These are phyloP conservation scores for Scheffersomyces insectosa DNA, from an alignment of 1,139 yeast species.

Conservation along the genomic window DNA sequence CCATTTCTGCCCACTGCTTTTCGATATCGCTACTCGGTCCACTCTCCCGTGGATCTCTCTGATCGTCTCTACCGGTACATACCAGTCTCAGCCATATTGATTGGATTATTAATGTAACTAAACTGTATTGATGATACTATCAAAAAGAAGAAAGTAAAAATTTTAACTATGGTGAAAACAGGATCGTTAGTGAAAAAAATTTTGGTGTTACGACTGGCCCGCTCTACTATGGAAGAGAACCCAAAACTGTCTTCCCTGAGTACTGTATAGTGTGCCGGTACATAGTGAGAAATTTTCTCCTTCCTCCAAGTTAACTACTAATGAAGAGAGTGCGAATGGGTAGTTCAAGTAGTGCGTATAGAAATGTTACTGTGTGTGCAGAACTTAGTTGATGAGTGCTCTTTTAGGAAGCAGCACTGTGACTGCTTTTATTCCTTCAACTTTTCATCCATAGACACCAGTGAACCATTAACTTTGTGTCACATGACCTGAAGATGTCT, in stretches of 20 bases:
- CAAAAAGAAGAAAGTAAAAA: conserved; percentile 5
- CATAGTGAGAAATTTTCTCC: too few relatives aligned
- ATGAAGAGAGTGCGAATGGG: too few relatives aligned
- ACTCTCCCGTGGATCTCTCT: neutral
- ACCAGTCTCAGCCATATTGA: conserved; percentile 51
- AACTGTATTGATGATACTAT: conserved; percentile 2
- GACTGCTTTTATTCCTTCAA: conserved; percentile 15
- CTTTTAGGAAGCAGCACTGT: conserved; percentile 6
- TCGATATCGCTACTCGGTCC: neutral
- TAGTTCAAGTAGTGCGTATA: too few relatives aligned
- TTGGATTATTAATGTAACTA: conserved; percentile 11
- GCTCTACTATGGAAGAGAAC: too few relatives aligned
- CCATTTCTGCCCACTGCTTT: too few relatives aligned
- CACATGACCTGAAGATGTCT: too few relatives aligned
- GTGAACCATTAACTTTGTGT: too few relatives aligned
- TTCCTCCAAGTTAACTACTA: too few relatives aligned
- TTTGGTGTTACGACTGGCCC: neutral
- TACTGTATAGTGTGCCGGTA: too few relatives aligned
- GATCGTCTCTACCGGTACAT: conserved; percentile 22
- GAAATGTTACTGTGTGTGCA: too few relatives aligned
- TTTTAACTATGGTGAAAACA: conserved; percentile 1
- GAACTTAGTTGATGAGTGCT: too few relatives aligned
- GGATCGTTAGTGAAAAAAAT: conserved; percentile 8
- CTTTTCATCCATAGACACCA: neutral
- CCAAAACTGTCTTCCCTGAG: too few relatives aligned